Evolutionary conservation across 116 monocot genomes (phyloP).

Genomic region (Cymodocea nodosa): DNA sequence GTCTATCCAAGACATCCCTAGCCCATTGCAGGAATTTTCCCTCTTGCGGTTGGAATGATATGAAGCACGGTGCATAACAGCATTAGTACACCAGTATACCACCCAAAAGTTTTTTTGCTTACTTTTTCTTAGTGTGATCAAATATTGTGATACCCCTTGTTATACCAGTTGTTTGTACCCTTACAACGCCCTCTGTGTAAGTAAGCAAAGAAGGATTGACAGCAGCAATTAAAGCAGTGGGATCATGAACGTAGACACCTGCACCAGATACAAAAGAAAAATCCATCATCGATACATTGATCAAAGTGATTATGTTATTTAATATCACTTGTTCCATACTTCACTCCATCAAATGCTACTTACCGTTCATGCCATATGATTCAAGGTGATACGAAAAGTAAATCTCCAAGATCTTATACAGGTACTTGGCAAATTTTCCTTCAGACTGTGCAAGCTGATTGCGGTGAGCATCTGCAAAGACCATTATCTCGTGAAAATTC

Average conservation of each 20-base stretch:
- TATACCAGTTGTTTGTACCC: constrained; percentile 89
- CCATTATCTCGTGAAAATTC: neutral
- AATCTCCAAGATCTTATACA: constrained; percentile 66
- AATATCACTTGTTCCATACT: neutral
- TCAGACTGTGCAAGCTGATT: constrained; percentile 52
- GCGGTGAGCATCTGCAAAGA: constrained; percentile 46
- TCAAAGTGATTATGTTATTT: neutral
- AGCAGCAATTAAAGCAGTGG: constrained; percentile 77
- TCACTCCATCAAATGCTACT: constrained; percentile 4
- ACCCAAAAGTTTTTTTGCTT: constrained; percentile 3
- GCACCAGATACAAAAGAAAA: constrained; percentile 17
- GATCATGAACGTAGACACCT: constrained; percentile 97
- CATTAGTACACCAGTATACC: neutral
- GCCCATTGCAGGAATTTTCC: too few species aligned
- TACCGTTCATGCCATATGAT: constrained; percentile 57
- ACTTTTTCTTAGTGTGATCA: constrained; percentile 85
- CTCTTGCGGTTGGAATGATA: neutral
- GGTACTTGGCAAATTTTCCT: constrained; percentile 65
- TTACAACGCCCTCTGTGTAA: constrained; percentile 75
- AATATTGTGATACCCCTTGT: constrained; percentile 77
- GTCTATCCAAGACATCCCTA: too few species aligned
- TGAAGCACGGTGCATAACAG: neutral
- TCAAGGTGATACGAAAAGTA: constrained; percentile 81
- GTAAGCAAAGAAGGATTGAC: constrained; percentile 88
- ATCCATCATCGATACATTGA: neutral